Evolutionary conservation across 352 stramenopile species (phyloP).

Genomic region (Pythium insidiosum): DNA sequence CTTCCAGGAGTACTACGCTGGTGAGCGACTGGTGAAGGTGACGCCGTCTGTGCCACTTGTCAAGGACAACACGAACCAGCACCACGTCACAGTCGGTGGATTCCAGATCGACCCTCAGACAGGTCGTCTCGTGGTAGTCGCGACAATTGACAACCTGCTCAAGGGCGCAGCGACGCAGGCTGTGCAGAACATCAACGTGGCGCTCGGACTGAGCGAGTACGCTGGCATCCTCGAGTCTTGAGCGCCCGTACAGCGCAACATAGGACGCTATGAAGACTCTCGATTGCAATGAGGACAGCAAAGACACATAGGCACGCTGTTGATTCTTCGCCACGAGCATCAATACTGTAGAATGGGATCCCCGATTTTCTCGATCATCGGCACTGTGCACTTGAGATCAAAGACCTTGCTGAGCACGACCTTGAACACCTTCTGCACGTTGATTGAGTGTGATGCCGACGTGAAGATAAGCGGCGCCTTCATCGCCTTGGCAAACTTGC

Average conservation of each 20-base stretch:
- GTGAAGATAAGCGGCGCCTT: slow-evolving; percentile 93
- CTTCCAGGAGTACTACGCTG: slow-evolving; percentile 74
- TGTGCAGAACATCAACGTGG: slow-evolving; percentile 94
- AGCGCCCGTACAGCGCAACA: too few species aligned
- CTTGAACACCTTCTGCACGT: slow-evolving; percentile 95
- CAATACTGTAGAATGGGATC: slow-evolving; percentile 90
- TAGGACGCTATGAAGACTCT: too few species aligned
- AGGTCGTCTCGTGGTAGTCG: slow-evolving; percentile 80
- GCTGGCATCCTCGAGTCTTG: slow-evolving; percentile 55
- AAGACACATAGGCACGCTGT: too few species aligned
- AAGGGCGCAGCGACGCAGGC: slow-evolving; percentile 91
- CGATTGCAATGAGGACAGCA: too few species aligned
- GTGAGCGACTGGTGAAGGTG: slow-evolving; percentile 84
- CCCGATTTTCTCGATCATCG: slow-evolving; percentile 87
- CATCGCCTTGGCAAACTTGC: slow-evolving; percentile 94
- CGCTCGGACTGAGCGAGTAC: slow-evolving; percentile 87
- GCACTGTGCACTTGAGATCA: slow-evolving; percentile 91
- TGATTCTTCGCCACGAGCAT: too few species aligned
- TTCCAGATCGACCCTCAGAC: slow-evolving; percentile 86
- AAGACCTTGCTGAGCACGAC: slow-evolving; percentile 93
- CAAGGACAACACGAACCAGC: slow-evolving; percentile 66
- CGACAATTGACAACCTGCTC: slow-evolving; percentile 92
- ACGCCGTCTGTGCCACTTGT: slow-evolving; percentile 53
- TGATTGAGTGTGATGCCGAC: slow-evolving; percentile 91
- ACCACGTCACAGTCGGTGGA: slow-evolving; percentile 75